Percentiles rank a stretch among this genome's conserved stretches.
phyloP scores from a whole-genome alignment of 2,329 filamentous ascomycete species.

The Ascochyta clinopodiicola region DNA sequence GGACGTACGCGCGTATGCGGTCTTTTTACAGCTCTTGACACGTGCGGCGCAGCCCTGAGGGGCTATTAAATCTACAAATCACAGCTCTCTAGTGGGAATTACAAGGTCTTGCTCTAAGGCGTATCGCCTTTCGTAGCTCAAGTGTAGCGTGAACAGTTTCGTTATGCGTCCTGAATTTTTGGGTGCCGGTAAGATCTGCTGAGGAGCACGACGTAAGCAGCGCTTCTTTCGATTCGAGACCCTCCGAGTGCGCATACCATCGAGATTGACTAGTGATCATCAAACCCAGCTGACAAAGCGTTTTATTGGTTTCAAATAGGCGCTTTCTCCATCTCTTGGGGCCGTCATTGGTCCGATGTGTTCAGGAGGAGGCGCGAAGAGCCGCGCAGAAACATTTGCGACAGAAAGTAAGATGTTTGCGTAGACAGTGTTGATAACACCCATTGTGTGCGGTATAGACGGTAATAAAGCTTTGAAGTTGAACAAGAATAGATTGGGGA shows the following conservation, averaged over 20 bases:
- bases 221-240: not conserved
- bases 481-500: too few relatives aligned
- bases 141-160: not conserved
- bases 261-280: not conserved
- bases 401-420: constrained; percentile 4
- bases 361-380: constrained; percentile 9
- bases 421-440: constrained; percentile 4
- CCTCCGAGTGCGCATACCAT: not conserved
- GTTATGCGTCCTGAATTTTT: not conserved
- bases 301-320: not conserved
- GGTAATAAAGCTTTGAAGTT: not conserved
- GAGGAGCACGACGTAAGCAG: not conserved
- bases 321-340: not conserved
- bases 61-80: not conserved
- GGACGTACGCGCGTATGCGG: not conserved
- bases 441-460: not conserved
- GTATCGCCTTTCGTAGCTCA: not conserved
- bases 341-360: not conserved
- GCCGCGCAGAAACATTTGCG: constrained; percentile 4
- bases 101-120: not conserved
- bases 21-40: not conserved
- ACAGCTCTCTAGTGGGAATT: not conserved
- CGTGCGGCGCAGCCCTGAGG: not conserved
- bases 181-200: not conserved
- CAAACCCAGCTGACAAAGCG: not conserved